These are phyloP conservation scores for Trametes versicolor DNA, from an alignment of 1,284 basidiomycete genomes.

Conservation along the genomic window DNA sequence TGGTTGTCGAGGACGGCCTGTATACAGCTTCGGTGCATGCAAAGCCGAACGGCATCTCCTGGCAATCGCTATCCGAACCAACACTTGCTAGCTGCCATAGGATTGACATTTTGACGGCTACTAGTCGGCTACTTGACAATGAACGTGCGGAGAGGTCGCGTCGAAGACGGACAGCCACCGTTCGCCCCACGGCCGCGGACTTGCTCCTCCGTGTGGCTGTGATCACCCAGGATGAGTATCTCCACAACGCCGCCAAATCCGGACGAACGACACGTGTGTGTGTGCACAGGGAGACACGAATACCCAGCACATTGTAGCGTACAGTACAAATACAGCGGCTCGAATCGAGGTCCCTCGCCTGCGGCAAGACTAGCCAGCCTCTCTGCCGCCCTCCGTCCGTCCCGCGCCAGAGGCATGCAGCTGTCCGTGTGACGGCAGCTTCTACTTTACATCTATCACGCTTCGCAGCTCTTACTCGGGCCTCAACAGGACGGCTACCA, in stretches of 20 bases:
- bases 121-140: not conserved
- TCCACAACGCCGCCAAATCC: not conserved
- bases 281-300: conserved; percentile 3
- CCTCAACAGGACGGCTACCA: conserved; percentile 45
- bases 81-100: not conserved
- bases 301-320: conserved; percentile 18
- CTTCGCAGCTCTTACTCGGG: not conserved
- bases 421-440: conserved; percentile 3
- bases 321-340: conserved; percentile 21
- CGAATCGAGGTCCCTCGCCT: not conserved
- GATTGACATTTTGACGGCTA: not conserved
- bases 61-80: no score
- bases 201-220: conserved; percentile 3
- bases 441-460: not conserved
- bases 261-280: not conserved
- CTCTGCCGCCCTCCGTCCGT: conserved; percentile 5
- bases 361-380: no score
- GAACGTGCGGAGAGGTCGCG: not conserved
- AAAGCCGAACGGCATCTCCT: no score
- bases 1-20: not conserved
- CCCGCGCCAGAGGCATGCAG: conserved; percentile 7
- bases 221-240: not conserved
- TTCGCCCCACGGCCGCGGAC: conserved; percentile 6
- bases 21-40: no score
- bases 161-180: conserved; percentile 23